Conservation (phyloP, 108 stramenopile species). For the Stephanodiscus triporus region DNA sequence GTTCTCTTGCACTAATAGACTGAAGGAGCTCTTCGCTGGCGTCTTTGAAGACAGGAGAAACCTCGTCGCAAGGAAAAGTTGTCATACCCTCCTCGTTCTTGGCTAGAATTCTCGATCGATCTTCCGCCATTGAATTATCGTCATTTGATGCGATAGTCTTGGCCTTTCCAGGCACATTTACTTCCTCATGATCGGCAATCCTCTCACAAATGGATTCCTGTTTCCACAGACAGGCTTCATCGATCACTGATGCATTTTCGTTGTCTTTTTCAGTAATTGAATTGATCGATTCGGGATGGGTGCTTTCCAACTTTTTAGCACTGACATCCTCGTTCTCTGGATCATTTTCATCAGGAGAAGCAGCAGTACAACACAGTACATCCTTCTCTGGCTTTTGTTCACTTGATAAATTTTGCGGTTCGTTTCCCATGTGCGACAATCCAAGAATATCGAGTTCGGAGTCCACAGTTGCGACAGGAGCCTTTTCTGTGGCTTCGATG, state of each 20-base stretch:
- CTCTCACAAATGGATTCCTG: neutral
- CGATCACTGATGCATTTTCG: neutral
- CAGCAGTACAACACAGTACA: neutral
- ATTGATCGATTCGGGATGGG: neutral
- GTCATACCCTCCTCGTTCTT: too few relatives aligned
- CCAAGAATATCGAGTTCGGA: slow-evolving; percentile 4
- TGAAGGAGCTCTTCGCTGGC: neutral
- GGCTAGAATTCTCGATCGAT: neutral
- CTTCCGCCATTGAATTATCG: neutral
- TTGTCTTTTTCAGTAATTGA: neutral
- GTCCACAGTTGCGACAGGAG: neutral
- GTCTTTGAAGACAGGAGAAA: neutral
- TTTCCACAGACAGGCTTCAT: neutral
- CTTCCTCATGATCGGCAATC: neutral
- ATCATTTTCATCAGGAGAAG: neutral
- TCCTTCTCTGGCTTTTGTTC: neutral
- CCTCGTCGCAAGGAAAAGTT: neutral
- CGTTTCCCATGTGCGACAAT: too few relatives aligned
- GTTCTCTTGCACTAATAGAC: neutral
- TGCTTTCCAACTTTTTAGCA: neutral
- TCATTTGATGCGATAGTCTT: neutral
- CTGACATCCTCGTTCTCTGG: neutral
- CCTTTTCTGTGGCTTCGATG: neutral
- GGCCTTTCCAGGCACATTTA: neutral
- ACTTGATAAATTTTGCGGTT: neutral